These are phyloP conservation scores for Rusavskia elegans DNA, from an alignment of 495 filamentous ascomycete species.

Conservation along the genomic window DNA sequence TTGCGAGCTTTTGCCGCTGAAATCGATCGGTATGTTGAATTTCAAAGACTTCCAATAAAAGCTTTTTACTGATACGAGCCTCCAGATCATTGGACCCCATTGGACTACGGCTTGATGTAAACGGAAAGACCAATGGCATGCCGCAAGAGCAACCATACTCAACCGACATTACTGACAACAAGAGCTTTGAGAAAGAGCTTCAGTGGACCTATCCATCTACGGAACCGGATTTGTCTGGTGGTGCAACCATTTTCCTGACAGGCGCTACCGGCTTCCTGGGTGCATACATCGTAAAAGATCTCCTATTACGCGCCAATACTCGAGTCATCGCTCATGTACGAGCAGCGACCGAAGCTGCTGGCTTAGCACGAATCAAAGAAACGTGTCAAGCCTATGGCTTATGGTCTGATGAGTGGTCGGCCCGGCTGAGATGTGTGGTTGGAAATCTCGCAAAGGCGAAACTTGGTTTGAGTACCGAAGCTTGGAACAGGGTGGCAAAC, in stretches of 20 bases:
- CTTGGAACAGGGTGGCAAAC: conserved; percentile 47
- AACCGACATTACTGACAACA: not conserved
- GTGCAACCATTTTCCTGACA: conserved; percentile 59
- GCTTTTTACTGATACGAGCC: not conserved
- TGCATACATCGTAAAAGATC: conserved; percentile 59
- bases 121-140: not conserved
- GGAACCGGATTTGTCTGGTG: conserved; percentile 16
- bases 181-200: not conserved
- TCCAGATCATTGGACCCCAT: not conserved
- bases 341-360: conserved; percentile 32
- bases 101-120: not conserved
- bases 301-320: conserved; percentile 42
- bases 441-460: conserved; percentile 59
- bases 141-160: not conserved
- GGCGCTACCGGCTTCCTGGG: conserved; percentile 89
- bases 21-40: conserved; percentile 34
- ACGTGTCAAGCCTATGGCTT: conserved; percentile 55
- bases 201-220: conserved; percentile 11
- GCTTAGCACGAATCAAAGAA: conserved; percentile 30
- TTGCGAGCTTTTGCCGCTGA: conserved; percentile 57
- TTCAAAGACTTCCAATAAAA: too few species aligned
- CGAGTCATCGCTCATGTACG: conserved; percentile 72
- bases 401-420: conserved; percentile 58
- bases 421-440: conserved; percentile 44
- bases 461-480: conserved; percentile 47